Evolutionary conservation across 1,284 basidiomycete genomes (phyloP).

Genomic region (Puccinia coronata): DNA sequence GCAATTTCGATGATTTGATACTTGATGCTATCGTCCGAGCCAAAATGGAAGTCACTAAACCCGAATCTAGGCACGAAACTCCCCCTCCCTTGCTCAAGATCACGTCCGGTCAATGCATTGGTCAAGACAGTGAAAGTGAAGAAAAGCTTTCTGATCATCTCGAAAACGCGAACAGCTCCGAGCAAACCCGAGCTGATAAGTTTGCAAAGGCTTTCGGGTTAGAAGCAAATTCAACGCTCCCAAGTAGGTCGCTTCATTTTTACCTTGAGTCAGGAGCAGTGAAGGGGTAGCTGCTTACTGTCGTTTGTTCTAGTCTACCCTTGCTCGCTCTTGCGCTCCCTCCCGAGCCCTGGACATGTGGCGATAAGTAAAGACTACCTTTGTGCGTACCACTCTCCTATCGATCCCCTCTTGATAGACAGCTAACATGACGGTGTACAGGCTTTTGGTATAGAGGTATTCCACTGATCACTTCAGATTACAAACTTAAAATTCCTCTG

Average conservation of each 20-base stretch:
- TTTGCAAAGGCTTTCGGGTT: conserved; percentile 40
- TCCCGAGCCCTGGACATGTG: conserved; percentile 54
- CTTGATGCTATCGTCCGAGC: conserved; percentile 41
- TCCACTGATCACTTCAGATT: conserved; percentile 48
- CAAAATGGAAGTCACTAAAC: conserved; percentile 10
- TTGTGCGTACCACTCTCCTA: conserved; percentile 50
- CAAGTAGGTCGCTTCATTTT: background rate
- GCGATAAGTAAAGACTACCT: conserved; percentile 55
- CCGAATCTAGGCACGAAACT: conserved; percentile 4
- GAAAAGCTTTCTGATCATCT: background rate
- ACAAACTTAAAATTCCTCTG: conserved; percentile 55
- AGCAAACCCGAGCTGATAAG: background rate
- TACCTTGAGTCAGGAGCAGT: background rate
- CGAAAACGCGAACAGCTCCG: background rate
- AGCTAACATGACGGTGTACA: background rate
- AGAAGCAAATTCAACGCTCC: conserved; percentile 11
- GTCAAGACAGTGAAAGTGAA: background rate
- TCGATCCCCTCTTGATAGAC: background rate
- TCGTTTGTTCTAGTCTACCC: conserved; percentile 49
- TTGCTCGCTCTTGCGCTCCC: conserved; percentile 54
- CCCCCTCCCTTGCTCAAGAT: conserved; percentile 30
- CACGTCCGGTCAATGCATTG: background rate
- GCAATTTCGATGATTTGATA: conserved; percentile 35
- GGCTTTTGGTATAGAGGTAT: conserved; percentile 45
- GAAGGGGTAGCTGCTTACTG: background rate